Base-by-base conservation (phyloP, 2,329 filamentous ascomycete species). In the Fusarium pilosicola region DNA sequence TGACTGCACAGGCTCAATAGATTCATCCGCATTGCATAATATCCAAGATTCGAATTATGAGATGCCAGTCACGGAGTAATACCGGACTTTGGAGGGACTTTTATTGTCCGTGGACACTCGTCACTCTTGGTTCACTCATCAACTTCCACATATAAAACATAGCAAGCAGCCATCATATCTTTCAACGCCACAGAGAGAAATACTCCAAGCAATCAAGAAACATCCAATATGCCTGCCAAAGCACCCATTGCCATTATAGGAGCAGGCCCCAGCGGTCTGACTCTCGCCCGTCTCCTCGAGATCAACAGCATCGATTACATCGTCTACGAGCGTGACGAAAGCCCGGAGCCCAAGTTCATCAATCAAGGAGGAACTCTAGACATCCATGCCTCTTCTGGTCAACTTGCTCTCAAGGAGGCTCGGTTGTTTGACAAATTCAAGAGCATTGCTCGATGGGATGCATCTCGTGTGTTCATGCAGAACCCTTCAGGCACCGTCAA, bases 201-300 rank as follows among this genome's bases (percentile, higher is more conserved):
- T 7, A 42, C 3, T 17, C 14, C 41, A 24, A 17, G 7, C 14
- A n/a, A 7, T 42, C n/a, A 11, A 42, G 7, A 24, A n/a, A 7
- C 18, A 36, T 8, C 36, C 6, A 24, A 9, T 6, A 51, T 34
- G 24, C 3, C 20, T 17, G 7, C 9, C 6, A 24, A 28, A 30
- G 30, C 54, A n/a, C 48, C 65, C 4, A 84, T 87, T 65, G 86
- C 85, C 60, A 86, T 88, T 58, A 79, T 88, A 44, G 86, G 86
- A 51, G 86, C 83, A 38, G 86, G 86, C 11, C 86, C 85, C 15
- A 81, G 66, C 22, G 76, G 75, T 6, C 42, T 77, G 15, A 70
- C 73, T 5, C 81, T 90, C 4, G 87, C 86, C 36, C 84, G 85
- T 12, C 82, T 90, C 26, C 83, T 90, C 2, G 80, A 85, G 56